These are phyloP conservation scores for Sphenostylis stenocarpa DNA, from an alignment of 306 rosid species.

Conservation along the genomic window DNA sequence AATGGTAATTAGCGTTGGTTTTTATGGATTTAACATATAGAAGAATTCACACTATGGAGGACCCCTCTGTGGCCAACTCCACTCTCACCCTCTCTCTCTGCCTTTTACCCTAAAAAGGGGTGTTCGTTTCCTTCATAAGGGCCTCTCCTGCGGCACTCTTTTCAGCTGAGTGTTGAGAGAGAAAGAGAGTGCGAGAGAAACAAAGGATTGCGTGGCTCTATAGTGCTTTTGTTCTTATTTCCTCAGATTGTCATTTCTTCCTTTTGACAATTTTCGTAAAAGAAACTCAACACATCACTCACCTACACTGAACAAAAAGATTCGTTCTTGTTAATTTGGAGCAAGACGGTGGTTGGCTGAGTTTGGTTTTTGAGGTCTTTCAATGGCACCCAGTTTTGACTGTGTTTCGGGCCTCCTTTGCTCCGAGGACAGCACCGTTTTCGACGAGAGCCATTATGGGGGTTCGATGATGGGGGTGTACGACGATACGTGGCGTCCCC, in stretches of 20 bases:
- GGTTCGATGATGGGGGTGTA: constrained; percentile 36
- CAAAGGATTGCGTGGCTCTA: constrained; percentile 13
- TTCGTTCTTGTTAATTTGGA: constrained; percentile 11
- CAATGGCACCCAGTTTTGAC: constrained; percentile 95
- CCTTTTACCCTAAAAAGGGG: constrained; percentile 66
- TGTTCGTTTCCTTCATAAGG: constrained; percentile 69
- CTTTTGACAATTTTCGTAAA: neutral
- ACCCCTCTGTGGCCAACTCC: constrained; percentile 33
- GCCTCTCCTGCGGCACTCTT: constrained; percentile 51
- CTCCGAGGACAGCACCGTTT: constrained; percentile 61
- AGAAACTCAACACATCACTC: constrained; percentile 17
- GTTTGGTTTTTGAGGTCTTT: constrained; percentile 17
- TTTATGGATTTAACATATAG: constrained; percentile 17
- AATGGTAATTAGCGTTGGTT: constrained; percentile 38
- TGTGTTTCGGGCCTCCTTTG: constrained; percentile 80
- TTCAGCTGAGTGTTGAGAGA: constrained; percentile 43
- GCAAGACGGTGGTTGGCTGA: neutral
- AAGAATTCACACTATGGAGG: constrained; percentile 23
- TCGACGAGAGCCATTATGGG: constrained; percentile 55
- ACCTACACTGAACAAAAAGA: constrained; percentile 5
- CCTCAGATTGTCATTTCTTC: constrained; percentile 29
- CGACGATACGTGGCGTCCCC: constrained; percentile 41
- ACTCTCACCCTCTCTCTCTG: constrained; percentile 30
- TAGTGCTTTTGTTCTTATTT: constrained; percentile 35
- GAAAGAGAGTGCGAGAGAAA: neutral